Evolutionary conservation across 75 land plant genomes (phyloP).

Genomic region (Cupressus sempervirens): DNA sequence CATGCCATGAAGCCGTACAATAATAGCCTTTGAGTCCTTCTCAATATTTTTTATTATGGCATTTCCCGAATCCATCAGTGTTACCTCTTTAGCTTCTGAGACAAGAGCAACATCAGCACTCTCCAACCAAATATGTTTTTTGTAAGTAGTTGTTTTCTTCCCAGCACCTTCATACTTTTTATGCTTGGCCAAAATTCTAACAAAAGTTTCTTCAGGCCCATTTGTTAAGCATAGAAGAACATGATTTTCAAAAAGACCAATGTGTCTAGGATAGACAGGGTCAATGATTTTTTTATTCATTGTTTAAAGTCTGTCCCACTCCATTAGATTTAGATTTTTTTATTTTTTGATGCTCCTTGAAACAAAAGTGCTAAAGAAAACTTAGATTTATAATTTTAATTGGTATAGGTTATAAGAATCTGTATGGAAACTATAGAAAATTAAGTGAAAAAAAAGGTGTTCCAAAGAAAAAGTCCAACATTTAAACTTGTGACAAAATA

Average conservation of each 20-base stretch:
- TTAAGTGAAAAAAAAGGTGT: not conserved
- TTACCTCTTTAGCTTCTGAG: constrained; percentile 79
- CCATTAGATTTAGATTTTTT: constrained; percentile 93
- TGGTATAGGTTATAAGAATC: not conserved
- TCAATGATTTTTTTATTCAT: constrained; percentile 96
- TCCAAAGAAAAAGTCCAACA: not conserved
- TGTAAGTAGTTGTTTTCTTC: constrained; percentile 66
- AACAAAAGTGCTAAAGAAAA: constrained; percentile 1
- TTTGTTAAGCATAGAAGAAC: constrained; percentile 48
- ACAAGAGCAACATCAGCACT: constrained; percentile 64
- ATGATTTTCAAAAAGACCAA: constrained; percentile 71
- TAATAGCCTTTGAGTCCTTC: constrained; percentile 53
- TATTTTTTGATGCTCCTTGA: constrained; percentile 98
- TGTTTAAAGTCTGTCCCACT: constrained; percentile 98
- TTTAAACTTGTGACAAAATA: constrained; percentile 65
- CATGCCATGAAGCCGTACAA: constrained; percentile 52
- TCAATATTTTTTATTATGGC: constrained; percentile 62
- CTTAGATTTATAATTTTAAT: not conserved
- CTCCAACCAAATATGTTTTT: constrained; percentile 81
- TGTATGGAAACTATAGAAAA: not conserved
- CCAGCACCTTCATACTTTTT: constrained; percentile 90
- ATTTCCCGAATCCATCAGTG: constrained; percentile 98
- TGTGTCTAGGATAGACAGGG: constrained; percentile 90
- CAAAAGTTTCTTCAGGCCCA: constrained; percentile 81
- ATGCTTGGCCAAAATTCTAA: constrained; percentile 69